Conservation (phyloP, 2,329 filamentous ascomycete species). For the Trichothecium roseum region DNA sequence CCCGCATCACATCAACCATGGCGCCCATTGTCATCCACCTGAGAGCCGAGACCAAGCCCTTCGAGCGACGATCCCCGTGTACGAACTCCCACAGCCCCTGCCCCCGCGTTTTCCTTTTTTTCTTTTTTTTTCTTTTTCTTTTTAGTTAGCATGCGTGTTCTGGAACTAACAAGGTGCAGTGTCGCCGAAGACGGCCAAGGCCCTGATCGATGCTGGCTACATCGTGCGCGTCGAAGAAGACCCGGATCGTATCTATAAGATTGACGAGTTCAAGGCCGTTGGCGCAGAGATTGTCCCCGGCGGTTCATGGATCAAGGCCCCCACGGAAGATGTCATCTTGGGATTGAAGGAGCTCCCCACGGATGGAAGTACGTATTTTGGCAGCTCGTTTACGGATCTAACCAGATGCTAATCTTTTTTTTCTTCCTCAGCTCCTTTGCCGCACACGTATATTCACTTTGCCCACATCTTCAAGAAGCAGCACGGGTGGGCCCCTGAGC, state of each 20-base stretch:
- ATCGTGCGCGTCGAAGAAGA: slow-evolving; percentile 56
- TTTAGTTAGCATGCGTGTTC: not conserved
- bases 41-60: slow-evolving; percentile 7
- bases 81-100: not conserved
- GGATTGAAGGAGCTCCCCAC: slow-evolving; percentile 72
- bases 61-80: slow-evolving; percentile 7
- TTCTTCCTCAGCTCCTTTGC: slow-evolving; percentile 27
- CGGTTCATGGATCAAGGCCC: slow-evolving; percentile 58
- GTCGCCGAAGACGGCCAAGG: slow-evolving; percentile 15
- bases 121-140: too few relatives aligned
- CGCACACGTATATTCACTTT: slow-evolving; percentile 63
- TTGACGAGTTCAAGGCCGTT: slow-evolving; percentile 47
- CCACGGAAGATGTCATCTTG: slow-evolving; percentile 59
- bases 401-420: not conserved
- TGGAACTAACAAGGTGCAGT: slow-evolving; percentile 5
- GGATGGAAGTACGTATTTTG: slow-evolving; percentile 50
- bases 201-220: slow-evolving; percentile 57
- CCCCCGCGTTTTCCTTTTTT: not conserved
- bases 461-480: slow-evolving; percentile 65
- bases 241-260: slow-evolving; percentile 52
- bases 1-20: slow-evolving; percentile 2
- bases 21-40: slow-evolving; percentile 7
- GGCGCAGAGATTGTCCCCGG: slow-evolving; percentile 57
- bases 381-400: not conserved
- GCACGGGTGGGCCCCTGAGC: slow-evolving; percentile 65